Base-by-base conservation (phyloP, 495 filamentous ascomycete genomes). In the Penicillium argentinense region DNA sequence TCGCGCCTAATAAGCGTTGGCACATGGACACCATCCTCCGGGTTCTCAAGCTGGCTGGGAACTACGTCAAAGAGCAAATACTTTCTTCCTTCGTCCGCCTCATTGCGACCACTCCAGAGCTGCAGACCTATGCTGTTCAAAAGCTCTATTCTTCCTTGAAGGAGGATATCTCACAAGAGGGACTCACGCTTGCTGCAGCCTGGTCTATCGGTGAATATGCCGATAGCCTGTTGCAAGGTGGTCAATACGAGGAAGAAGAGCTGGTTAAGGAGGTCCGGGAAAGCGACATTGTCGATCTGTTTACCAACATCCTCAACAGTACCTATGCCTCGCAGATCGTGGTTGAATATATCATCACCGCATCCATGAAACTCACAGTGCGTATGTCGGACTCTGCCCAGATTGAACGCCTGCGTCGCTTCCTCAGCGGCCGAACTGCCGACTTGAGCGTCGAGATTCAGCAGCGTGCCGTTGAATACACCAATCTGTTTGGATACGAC, bases 191-290 rank as follows among this genome's bases (percentile, higher is more conserved):
- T 22, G 90, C 93, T 17, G 95, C 88, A 23, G 84, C 93, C n/a
- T 98, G 93, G 93, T 91, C 91, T 9, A 97, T 98, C 68, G 93
- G 93, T 54, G 93, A 98, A 75, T 98, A 91, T 64, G 90, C 91
- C 25, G 93, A 97, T 64, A 81, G 87, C 3, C 74, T 98, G 11
- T 77, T 98, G 12, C 78, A 80, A 42, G 91, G 91, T 21, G 92
- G 95, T 13, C 84, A 91, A 59, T 97, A 96, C 50, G 92, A 97
- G 65, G 91, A 97, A 60, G 93, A 95, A 59, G 93, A 97, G 58
- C 71, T 96, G 3, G 91, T 96, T 8, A 80, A 87, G 59, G 87
- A 92, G 62, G 87, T 98, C 47, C 86, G 86, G 57, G 88, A 97
- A 66, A 85, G 80, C 52, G 93, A 98, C 57, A 76, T 97, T 29